Conservation (phyloP, 1,139 yeast species). For the Candida labiduridarum region DNA sequence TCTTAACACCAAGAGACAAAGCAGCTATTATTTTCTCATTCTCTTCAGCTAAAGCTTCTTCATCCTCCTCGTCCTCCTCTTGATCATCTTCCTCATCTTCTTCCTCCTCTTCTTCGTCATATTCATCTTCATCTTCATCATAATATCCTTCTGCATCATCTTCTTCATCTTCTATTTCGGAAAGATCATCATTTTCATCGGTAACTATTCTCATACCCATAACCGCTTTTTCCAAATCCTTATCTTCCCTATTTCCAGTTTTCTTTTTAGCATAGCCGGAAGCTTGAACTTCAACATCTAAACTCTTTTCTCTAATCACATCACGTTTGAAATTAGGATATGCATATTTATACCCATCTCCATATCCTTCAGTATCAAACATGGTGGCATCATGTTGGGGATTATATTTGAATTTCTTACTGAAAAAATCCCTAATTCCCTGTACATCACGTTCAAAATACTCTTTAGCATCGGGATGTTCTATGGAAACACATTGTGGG, state of each 20-base stretch:
- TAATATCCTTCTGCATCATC: constrained; percentile 24
- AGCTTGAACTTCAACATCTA: constrained; percentile 86
- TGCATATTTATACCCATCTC: constrained; percentile 76
- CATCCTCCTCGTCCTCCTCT: constrained; percentile 34
- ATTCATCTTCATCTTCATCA: constrained; percentile 32
- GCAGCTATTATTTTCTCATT: constrained; percentile 77
- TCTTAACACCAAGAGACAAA: constrained; percentile 57
- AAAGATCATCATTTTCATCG: constrained; percentile 33
- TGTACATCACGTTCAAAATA: constrained; percentile 92
- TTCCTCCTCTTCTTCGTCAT: constrained; percentile 31
- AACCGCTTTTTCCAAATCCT: constrained; percentile 78
- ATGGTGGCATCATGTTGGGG: constrained; percentile 66
- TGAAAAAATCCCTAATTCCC: constrained; percentile 82
- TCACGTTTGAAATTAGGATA: constrained; percentile 83
- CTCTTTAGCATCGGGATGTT: constrained; percentile 83
- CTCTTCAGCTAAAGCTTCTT: constrained; percentile 50
- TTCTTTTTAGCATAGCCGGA: constrained; percentile 85
- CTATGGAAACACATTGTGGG: constrained; percentile 96
- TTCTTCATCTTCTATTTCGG: constrained; percentile 30
- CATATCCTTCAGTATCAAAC: constrained; percentile 77
- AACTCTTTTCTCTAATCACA: constrained; percentile 62
- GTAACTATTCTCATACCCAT: constrained; percentile 55
- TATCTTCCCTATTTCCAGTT: constrained; percentile 46
- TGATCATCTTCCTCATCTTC: constrained; percentile 28
- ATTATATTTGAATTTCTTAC: constrained; percentile 70